Evolutionary conservation across 2,329 filamentous ascomycete species (phyloP).

Genomic region (Fusarium sp.): DNA sequence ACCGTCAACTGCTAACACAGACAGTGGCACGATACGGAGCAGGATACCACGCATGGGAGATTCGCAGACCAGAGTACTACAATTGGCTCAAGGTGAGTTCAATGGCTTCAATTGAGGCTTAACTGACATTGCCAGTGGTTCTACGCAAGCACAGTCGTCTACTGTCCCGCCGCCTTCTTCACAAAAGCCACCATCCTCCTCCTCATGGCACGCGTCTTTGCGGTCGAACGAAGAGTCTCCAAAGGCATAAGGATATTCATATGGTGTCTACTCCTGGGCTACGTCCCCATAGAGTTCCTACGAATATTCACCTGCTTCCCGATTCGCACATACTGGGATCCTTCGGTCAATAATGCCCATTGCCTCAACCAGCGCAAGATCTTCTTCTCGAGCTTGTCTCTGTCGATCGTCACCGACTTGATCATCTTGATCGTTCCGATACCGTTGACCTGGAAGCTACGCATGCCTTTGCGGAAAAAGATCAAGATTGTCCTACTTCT

Average conservation of each 20-base stretch:
- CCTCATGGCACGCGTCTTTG: slow-evolving; percentile 39
- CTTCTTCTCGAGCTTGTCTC: slow-evolving; percentile 30
- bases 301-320: slow-evolving; percentile 57
- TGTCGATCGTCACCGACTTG: slow-evolving; percentile 35
- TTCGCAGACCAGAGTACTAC: slow-evolving; percentile 29
- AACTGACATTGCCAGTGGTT: slow-evolving; percentile 31
- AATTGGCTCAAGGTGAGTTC: slow-evolving; percentile 27
- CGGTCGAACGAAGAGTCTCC: slow-evolving; percentile 26
- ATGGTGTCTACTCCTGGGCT: slow-evolving; percentile 28
- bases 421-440: slow-evolving; percentile 34
- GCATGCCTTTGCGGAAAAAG: slow-evolving; percentile 29
- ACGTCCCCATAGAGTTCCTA: slow-evolving; percentile 45
- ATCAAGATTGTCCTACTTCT: slow-evolving; percentile 37
- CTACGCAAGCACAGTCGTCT: slow-evolving; percentile 36
- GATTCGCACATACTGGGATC: slow-evolving; percentile 55
- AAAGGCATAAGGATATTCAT: slow-evolving; percentile 33
- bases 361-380: slow-evolving; percentile 52
- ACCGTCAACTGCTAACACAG: neutral
- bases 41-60: slow-evolving; percentile 40
- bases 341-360: slow-evolving; percentile 34
- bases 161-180: slow-evolving; percentile 37
- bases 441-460: slow-evolving; percentile 32
- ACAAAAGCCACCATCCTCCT: slow-evolving; percentile 39
- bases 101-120: rapidly evolving
- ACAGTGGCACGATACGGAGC: slow-evolving; percentile 34